Evolutionary conservation across 2,329 filamentous ascomycete genomes (phyloP).

Genomic region (Colletotrichum orchidophilum): DNA sequence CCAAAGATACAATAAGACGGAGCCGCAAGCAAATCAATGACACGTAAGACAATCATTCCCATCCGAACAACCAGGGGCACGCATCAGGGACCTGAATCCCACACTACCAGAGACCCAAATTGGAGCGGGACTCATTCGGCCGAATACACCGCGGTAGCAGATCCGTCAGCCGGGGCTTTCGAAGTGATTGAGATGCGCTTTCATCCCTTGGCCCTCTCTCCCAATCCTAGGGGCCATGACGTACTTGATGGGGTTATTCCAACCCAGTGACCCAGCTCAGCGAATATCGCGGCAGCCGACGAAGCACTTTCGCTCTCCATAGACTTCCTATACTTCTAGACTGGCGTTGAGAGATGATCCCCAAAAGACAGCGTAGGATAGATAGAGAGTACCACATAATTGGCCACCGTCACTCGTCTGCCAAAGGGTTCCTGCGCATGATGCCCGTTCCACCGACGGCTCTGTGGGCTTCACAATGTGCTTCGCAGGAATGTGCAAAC

Average conservation of each 20-base stretch:
- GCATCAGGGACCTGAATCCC: not conserved
- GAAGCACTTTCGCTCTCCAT: not conserved
- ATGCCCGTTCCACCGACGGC: no score
- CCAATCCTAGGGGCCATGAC: not conserved
- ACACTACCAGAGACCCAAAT: not conserved
- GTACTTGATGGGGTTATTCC: not conserved
- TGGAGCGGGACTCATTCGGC: not conserved
- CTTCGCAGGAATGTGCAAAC: not conserved
- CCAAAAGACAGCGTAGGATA: not conserved
- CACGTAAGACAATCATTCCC: not conserved
- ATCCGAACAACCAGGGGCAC: not conserved
- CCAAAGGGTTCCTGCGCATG: no score
- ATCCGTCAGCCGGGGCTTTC: constrained; percentile 4
- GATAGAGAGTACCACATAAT: not conserved
- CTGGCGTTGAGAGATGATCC: not conserved
- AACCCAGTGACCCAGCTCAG: not conserved
- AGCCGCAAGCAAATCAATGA: not conserved
- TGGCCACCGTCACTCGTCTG: not conserved
- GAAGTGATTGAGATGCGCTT: constrained; percentile 13
- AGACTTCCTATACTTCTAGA: not conserved
- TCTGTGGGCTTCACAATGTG: not conserved
- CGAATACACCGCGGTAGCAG: not conserved
- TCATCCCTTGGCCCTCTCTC: not conserved
- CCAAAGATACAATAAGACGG: not conserved
- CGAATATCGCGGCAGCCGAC: not conserved